A percentile compares a stretch with the other conserved stretches of the same genome.
phyloP scores from a whole-genome alignment of 306 rosid genomes.

The Phaseolus lunatus region DNA sequence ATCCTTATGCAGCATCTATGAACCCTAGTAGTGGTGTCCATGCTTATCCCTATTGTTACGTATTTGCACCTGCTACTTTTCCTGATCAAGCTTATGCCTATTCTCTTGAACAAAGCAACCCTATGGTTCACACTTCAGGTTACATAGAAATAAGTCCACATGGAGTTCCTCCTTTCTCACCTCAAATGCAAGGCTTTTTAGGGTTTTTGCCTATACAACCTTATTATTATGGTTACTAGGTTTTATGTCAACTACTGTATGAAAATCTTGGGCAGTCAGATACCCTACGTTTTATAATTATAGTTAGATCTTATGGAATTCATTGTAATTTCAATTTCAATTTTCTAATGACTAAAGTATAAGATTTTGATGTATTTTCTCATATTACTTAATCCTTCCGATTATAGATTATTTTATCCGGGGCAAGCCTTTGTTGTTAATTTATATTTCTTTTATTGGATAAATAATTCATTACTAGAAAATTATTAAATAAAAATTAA shows the following conservation, averaged over 20 bases:
- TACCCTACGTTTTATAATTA: not conserved
- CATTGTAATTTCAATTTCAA: not conserved
- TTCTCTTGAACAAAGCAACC: slow-evolving; percentile 50
- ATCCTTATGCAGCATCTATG: slow-evolving; percentile 44
- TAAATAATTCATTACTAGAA: no score
- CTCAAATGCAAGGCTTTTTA: slow-evolving; percentile 20
- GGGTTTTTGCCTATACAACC: not conserved
- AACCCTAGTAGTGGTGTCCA: no score
- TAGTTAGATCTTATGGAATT: not conserved
- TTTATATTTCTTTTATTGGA: no score
- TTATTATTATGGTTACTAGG: slow-evolving; percentile 12
- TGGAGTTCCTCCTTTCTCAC: slow-evolving; percentile 51
- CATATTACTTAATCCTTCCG: no score
- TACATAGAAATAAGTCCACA: slow-evolving; percentile 46
- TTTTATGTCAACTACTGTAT: not conserved
- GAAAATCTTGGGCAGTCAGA: not conserved
- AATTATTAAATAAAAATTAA: no score
- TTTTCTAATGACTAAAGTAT: no score
- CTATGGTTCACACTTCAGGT: slow-evolving; percentile 40
- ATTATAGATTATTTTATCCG: no score
- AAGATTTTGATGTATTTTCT: no score
- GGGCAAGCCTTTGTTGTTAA: no score
- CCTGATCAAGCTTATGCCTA: slow-evolving; percentile 56
- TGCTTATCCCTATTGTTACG: slow-evolving; percentile 44
- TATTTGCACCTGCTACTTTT: slow-evolving; percentile 52